Conservation (phyloP, 257 asterid species). For the Solanum stenotomum region DNA sequence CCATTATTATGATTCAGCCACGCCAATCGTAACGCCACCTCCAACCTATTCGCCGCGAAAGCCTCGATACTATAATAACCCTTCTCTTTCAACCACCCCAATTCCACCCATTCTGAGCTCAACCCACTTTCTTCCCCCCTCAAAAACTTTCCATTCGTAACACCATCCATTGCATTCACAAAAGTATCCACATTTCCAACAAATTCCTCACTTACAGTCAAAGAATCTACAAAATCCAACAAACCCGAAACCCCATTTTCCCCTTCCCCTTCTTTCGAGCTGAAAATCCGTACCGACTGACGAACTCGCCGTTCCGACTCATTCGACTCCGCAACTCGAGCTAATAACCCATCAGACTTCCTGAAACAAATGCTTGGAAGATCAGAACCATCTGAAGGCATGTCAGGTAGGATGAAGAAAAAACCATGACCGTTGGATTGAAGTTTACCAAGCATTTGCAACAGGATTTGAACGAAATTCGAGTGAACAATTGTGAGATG, state of each 20-base stretch:
- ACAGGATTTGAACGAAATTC: conserved; percentile 40
- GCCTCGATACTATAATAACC: conserved; percentile 84
- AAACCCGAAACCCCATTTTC: conserved; percentile 6
- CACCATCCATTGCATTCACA: conserved; percentile 47
- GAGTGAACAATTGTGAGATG: conserved; percentile 52
- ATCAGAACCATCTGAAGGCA: conserved; percentile 31
- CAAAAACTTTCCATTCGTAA: conserved; percentile 64
- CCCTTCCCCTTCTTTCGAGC: conserved; percentile 65
- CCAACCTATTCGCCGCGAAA: conserved; percentile 62
- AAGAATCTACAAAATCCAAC: conserved; percentile 35
- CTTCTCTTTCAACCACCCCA: conserved; percentile 77
- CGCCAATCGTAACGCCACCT: conserved; percentile 73
- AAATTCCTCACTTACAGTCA: conserved; percentile 51
- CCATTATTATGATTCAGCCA: conserved; percentile 70
- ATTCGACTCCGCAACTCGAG: conserved; percentile 37
- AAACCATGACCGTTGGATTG: conserved; percentile 42
- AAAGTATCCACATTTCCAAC: conserved; percentile 49
- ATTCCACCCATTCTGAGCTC: conserved; percentile 75
- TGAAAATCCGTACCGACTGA: conserved; percentile 51
- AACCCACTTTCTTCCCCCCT: conserved; percentile 64
- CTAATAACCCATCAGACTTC: conserved; percentile 57
- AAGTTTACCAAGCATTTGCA: conserved; percentile 59
- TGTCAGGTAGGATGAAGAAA: conserved; percentile 74
- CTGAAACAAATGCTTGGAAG: conserved; percentile 81
- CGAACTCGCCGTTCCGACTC: conserved; percentile 36